phyloP scores from a whole-genome alignment of 2,329 filamentous ascomycete genomes.

The Emericellopsis cladophorae region DNA sequence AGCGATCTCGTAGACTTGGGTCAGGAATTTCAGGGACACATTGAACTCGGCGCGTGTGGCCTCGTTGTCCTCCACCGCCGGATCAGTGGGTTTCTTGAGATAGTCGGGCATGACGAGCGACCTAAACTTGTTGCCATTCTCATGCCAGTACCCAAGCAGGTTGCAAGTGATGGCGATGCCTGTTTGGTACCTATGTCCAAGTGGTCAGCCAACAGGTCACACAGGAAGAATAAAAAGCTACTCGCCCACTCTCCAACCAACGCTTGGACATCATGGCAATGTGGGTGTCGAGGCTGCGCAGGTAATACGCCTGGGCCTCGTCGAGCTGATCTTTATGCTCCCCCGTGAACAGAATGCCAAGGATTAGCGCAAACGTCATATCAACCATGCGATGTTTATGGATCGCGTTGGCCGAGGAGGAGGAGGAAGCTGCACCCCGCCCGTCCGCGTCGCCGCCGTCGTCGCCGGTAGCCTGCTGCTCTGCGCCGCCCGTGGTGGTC shows the following conservation, averaged over 20 bases:
- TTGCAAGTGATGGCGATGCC: slow-evolving; percentile 17
- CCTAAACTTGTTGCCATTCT: slow-evolving; percentile 22
- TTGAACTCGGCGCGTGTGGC: slow-evolving; percentile 10
- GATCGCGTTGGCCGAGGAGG: too few species aligned
- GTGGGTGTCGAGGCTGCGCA: slow-evolving; percentile 39
- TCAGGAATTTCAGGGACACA: slow-evolving; percentile 25
- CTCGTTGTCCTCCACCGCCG: slow-evolving; percentile 9
- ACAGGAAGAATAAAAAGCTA: neutral
- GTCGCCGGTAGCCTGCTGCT: too few species aligned
- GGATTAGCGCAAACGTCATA: slow-evolving; percentile 46
- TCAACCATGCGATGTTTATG: slow-evolving; percentile 28
- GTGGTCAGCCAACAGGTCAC: slow-evolving; percentile 2
- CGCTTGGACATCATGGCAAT: slow-evolving; percentile 37
- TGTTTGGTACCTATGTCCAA: slow-evolving; percentile 14
- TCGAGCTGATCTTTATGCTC: slow-evolving; percentile 33
- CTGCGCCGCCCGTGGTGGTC: too few species aligned
- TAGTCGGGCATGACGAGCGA: slow-evolving; percentile 23
- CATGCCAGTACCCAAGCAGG: slow-evolving; percentile 14
- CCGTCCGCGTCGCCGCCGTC: too few species aligned
- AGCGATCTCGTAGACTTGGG: slow-evolving; percentile 30
- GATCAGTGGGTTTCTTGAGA: slow-evolving; percentile 9
- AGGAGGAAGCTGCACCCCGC: too few species aligned
- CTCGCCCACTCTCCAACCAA: slow-evolving; percentile 36
- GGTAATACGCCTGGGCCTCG: slow-evolving; percentile 32
- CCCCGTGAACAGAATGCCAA: slow-evolving; percentile 50